phyloP scores from a whole-genome alignment of 768 basidiomycete genomes.

The Rhizopogon salebrosus region DNA sequence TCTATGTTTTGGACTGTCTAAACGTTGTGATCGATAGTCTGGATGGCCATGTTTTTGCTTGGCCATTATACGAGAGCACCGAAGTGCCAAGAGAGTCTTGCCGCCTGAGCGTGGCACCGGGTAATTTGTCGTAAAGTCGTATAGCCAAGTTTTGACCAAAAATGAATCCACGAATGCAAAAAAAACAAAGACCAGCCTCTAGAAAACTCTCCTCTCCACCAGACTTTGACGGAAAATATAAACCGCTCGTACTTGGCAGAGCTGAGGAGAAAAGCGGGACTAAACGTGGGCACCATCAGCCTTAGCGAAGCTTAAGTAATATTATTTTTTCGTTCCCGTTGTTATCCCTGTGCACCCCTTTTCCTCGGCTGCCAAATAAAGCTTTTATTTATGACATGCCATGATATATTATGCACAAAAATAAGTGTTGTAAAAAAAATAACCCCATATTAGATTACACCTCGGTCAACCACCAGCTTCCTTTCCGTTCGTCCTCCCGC shows the following conservation, averaged over 20 bases:
- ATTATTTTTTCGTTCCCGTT: slow-evolving; percentile 1
- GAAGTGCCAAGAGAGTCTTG: slow-evolving; percentile 34
- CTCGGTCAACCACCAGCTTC: slow-evolving; percentile 29
- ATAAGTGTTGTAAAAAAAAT: neutral
- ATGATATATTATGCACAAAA: neutral
- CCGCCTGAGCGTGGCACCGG: slow-evolving; percentile 25
- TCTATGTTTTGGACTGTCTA: slow-evolving; percentile 1
- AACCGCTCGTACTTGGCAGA: neutral
- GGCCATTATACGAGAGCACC: slow-evolving; percentile 42
- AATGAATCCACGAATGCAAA: slow-evolving; percentile 4
- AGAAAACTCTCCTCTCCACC: neutral
- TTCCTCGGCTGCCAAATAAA: neutral
- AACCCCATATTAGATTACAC: neutral
- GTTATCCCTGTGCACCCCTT: neutral
- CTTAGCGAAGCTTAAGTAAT: slow-evolving; percentile 19
- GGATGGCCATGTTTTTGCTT: slow-evolving; percentile 41
- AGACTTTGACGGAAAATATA: neutral
- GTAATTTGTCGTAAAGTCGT: slow-evolving; percentile 4
- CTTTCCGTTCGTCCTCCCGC: slow-evolving; percentile 55
- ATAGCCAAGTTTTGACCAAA: slow-evolving; percentile 12
- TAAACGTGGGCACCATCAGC: slow-evolving; percentile 9
- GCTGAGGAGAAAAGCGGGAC: slow-evolving; percentile 2
- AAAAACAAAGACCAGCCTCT: neutral
- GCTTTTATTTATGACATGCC: neutral
- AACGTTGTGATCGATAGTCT: slow-evolving; percentile 10